Conservation (phyloP, 192 early-diverging fungal genomes). For the Linnemannia schmuckeri region DNA sequence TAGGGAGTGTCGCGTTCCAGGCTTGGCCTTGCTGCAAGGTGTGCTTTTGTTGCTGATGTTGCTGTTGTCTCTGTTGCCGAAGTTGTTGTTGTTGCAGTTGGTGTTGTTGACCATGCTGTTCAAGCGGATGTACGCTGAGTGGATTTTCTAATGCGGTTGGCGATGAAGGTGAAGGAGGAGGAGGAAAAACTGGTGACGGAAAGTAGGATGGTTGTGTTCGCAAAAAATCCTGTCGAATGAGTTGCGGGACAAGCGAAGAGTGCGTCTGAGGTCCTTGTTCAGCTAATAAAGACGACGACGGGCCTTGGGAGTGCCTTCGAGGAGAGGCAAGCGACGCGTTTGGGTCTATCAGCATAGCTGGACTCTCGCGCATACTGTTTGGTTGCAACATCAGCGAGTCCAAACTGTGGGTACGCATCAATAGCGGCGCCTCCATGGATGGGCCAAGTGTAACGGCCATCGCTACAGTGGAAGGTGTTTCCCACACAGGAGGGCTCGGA, state of each 20-base stretch:
- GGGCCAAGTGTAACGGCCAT: background rate
- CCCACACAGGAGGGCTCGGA: background rate
- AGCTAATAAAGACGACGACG: background rate
- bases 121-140: background rate
- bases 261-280: background rate
- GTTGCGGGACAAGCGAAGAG: background rate
- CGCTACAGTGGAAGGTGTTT: background rate
- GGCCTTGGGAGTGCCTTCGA: conserved; percentile 2
- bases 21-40: background rate
- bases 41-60: conserved; percentile 2
- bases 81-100: background rate
- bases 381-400: conserved; percentile 21
- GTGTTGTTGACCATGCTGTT: background rate
- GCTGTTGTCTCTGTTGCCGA: conserved; percentile 6
- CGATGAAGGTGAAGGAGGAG: background rate
- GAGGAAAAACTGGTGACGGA: background rate
- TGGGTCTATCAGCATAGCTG: background rate
- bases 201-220: background rate
- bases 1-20: background rate
- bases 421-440: background rate
- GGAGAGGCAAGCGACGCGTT: background rate
- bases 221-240: background rate
- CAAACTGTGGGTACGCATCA: conserved; percentile 31
- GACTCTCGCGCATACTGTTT: background rate
- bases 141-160: background rate